Evolutionary conservation across 352 stramenopile species (phyloP).

Genomic region (Hyaloperonospora brassicae): DNA sequence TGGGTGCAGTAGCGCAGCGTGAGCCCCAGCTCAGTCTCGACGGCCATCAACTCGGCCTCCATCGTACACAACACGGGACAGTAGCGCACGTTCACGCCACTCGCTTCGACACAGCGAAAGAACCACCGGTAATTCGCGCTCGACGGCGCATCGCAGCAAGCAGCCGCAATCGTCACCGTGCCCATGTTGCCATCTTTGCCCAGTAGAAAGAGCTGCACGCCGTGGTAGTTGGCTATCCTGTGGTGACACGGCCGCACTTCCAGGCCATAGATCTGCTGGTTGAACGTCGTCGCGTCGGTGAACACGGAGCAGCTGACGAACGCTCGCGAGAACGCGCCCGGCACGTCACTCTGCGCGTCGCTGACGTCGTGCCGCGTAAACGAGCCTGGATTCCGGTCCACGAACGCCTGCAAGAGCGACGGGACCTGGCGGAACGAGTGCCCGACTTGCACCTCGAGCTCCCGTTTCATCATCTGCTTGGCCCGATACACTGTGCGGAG

Average conservation of each 20-base stretch:
- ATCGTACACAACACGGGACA: slow-evolving; percentile 39
- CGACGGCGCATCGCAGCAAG: slow-evolving; percentile 28
- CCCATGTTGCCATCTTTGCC: slow-evolving; percentile 47
- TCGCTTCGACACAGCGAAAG: slow-evolving; percentile 32
- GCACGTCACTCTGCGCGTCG: slow-evolving; percentile 10
- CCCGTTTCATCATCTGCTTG: slow-evolving; percentile 36
- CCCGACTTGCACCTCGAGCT: slow-evolving; percentile 26
- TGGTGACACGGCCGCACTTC: slow-evolving; percentile 30
- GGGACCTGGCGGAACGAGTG: slow-evolving; percentile 39
- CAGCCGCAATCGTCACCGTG: slow-evolving; percentile 35
- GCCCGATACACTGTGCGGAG: slow-evolving; percentile 52
- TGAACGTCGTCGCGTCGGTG: slow-evolving; percentile 26
- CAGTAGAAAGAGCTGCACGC: slow-evolving; percentile 39
- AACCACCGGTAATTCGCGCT: slow-evolving; percentile 50
- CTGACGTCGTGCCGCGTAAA: slow-evolving; percentile 24
- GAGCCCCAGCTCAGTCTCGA: slow-evolving; percentile 36
- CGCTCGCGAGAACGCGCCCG: slow-evolving; percentile 32
- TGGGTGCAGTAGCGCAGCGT: slow-evolving; percentile 45
- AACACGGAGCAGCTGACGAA: slow-evolving; percentile 49
- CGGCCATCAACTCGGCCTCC: slow-evolving; percentile 24
- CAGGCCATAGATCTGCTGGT: slow-evolving; percentile 51
- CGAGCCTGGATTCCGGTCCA: slow-evolving; percentile 31
- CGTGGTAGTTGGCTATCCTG: slow-evolving; percentile 30
- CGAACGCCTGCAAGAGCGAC: slow-evolving; percentile 30
- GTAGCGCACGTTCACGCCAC: slow-evolving; percentile 35